Base-by-base conservation (phyloP, 164 flowering plant species). In the Kingdonia uniflora region DNA sequence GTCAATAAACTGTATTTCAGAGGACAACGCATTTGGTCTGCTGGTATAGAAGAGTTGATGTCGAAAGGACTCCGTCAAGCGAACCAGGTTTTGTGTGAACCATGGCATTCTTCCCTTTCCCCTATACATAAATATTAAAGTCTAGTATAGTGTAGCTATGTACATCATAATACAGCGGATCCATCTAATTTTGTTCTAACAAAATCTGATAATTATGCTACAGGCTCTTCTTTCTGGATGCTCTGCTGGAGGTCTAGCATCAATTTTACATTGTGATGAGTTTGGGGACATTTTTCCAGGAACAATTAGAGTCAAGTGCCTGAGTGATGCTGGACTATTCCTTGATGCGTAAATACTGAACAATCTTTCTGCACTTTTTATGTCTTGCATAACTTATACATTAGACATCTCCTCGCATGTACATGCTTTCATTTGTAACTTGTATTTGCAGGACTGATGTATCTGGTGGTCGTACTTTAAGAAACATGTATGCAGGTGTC, bases 211-310 rank as follows among this genome's bases (percentile, higher is more conserved):
- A 29, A 29, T 29, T 29, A 8, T 8, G 4, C 35, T 40, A 23
- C 74, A 89, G 95, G 96, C 92, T 70, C 89, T 94, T 71, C 97
- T 89, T 51, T 86, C 99, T 61, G 99, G 99, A 26, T 94, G 99
- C 66, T 94, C 99, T 48, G 99, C 99, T 55, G 97, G 99, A 43
- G 97, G 97, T 51, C 66, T 94, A 42, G 89, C 97, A 41, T 67
- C 97, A 23, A 94, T 94, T 29, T 40, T 89, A 26, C 95, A 94
- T 42, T 94, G 99, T 60, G 99, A 94, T 64, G 81, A 82, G 66
- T 94, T 86, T 54, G 59, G 75, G 2, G 72, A 26, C 16, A 66
- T 88, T 11, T 76, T 94, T 50, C 84, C 90, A 11, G 38, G 49
- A 20, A 62, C 68, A 26, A 79, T 82, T 11, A 86, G 76, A 75